A percentile compares a stretch with the other conserved stretches of the same genome.
Evolutionary conservation across 1,284 basidiomycete genomes (phyloP).

Genomic region (Rhodotorula sp.): DNA sequence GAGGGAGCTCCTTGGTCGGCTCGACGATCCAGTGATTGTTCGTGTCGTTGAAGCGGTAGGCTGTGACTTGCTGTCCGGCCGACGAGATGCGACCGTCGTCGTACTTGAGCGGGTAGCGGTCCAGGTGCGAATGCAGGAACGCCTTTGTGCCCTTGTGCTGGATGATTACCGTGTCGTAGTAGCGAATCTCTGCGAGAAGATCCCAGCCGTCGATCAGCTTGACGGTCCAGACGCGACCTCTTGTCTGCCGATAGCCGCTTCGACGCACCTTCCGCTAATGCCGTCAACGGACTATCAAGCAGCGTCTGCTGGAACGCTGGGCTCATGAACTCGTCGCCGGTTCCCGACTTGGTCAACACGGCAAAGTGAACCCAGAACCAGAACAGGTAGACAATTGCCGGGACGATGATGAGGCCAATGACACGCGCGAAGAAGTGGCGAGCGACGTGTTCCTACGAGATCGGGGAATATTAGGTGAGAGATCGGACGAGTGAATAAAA

Average conservation of each 20-base stretch:
- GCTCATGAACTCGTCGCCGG: constrained; percentile 96
- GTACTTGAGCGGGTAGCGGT: constrained; percentile 88
- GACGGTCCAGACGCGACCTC: neutral
- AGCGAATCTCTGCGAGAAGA: constrained; percentile 72
- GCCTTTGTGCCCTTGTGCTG: constrained; percentile 90
- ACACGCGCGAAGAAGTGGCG: constrained; percentile 85
- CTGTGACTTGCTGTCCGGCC: constrained; percentile 95
- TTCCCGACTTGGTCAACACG: constrained; percentile 82
- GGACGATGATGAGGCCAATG: constrained; percentile 81
- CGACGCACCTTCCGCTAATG: constrained; percentile 77
- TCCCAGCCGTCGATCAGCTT: neutral
- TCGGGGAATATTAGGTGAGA: neutral
- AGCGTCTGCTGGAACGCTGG: constrained; percentile 97
- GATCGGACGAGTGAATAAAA: neutral
- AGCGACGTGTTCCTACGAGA: constrained; percentile 74
- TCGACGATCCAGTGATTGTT: constrained; percentile 97
- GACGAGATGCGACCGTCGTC: constrained; percentile 88
- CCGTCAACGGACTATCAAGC: constrained; percentile 81
- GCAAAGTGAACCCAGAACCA: constrained; percentile 97
- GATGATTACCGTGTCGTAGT: constrained; percentile 83
- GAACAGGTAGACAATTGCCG: constrained; percentile 84
- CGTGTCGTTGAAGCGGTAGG: constrained; percentile 84
- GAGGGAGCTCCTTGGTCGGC: constrained; percentile 86
- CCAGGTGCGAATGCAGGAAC: constrained; percentile 87
- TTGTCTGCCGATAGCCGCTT: too few species aligned